Evolutionary conservation across 2,329 filamentous ascomycete species (phyloP).

Genomic region (Cladosporium sp.): DNA sequence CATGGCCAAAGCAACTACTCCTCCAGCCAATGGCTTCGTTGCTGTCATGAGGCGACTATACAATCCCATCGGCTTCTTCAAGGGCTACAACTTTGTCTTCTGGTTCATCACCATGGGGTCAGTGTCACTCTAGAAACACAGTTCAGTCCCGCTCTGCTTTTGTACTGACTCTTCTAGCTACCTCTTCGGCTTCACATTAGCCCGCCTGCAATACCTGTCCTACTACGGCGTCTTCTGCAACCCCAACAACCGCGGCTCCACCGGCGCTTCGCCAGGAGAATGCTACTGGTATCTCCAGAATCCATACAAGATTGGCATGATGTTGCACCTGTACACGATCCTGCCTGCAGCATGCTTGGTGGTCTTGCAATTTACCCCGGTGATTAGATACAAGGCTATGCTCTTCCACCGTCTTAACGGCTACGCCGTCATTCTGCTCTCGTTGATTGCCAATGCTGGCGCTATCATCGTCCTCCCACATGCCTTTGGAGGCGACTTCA

Average conservation of each 20-base stretch:
- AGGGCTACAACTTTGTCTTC: slow-evolving; percentile 59
- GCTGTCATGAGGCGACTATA: slow-evolving; percentile 41
- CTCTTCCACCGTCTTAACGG: slow-evolving; percentile 63
- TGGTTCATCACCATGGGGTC: slow-evolving; percentile 36
- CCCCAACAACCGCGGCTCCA: neutral
- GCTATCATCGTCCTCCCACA: slow-evolving; percentile 55
- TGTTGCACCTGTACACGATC: slow-evolving; percentile 44
- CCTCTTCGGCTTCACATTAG: slow-evolving; percentile 31
- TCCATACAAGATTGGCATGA: slow-evolving; percentile 42
- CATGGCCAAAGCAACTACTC: slow-evolving; percentile 19
- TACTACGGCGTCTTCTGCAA: slow-evolving; percentile 20
- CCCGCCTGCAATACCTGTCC: slow-evolving; percentile 11
- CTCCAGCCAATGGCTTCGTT: slow-evolving; percentile 25
- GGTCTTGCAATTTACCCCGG: slow-evolving; percentile 44
- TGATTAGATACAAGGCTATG: slow-evolving; percentile 49
- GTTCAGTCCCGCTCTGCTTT: slow-evolving; percentile 1
- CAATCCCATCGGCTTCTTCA: slow-evolving; percentile 56
- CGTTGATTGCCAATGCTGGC: slow-evolving; percentile 48
- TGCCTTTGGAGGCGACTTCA: slow-evolving; percentile 56
- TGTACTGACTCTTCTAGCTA: slow-evolving; percentile 32
- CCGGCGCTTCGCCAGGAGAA: slow-evolving; percentile 38
- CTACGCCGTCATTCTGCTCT: slow-evolving; percentile 54
- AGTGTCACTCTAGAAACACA: neutral
- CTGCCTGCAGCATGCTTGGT: slow-evolving; percentile 43
- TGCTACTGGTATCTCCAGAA: slow-evolving; percentile 44